phyloP scores from a whole-genome alignment of 345 rosid genomes.

The Odontarrhena argentea region DNA sequence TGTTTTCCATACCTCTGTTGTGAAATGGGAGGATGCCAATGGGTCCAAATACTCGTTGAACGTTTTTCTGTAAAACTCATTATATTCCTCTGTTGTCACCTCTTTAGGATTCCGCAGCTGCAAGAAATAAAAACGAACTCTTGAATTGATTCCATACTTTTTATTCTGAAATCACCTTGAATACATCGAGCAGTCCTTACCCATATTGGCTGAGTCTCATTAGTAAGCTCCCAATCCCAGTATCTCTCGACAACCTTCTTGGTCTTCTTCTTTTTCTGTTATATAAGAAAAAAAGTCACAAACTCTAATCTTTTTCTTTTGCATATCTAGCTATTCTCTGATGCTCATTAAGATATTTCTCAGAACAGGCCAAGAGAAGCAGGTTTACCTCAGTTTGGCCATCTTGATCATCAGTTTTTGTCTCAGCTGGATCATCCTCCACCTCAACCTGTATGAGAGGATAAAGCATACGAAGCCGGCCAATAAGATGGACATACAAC shows the following conservation, averaged over 20 bases:
- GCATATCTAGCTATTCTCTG: conserved; percentile 9
- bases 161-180: not conserved
- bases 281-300: conserved; percentile 23
- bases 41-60: conserved; percentile 95
- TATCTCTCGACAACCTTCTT: conserved; percentile 87
- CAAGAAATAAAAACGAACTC: conserved; percentile 30
- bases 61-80: conserved; percentile 86
- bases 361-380: conserved; percentile 5
- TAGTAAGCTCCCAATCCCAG: conserved; percentile 98
- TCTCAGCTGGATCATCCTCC: conserved; percentile 87
- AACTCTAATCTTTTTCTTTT: conserved; percentile 17
- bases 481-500: conserved; percentile 1
- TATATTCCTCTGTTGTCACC: conserved; percentile 83
- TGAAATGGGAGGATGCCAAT: conserved; percentile 92
- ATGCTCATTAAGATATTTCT: conserved; percentile 14
- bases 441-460: conserved; percentile 72
- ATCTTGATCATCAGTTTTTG: conserved; percentile 59
- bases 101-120: conserved; percentile 96
- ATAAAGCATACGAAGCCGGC: not conserved
- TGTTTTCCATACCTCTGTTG: conserved; percentile 74
- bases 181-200: conserved; percentile 41
- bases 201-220: conserved; percentile 99
- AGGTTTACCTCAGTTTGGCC: conserved; percentile 59
- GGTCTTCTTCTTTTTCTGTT: conserved; percentile 88
- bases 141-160: not conserved